Evolutionary conservation across 192 early-diverging fungal genomes (phyloP).

Genomic region (Entomortierella parvispora): DNA sequence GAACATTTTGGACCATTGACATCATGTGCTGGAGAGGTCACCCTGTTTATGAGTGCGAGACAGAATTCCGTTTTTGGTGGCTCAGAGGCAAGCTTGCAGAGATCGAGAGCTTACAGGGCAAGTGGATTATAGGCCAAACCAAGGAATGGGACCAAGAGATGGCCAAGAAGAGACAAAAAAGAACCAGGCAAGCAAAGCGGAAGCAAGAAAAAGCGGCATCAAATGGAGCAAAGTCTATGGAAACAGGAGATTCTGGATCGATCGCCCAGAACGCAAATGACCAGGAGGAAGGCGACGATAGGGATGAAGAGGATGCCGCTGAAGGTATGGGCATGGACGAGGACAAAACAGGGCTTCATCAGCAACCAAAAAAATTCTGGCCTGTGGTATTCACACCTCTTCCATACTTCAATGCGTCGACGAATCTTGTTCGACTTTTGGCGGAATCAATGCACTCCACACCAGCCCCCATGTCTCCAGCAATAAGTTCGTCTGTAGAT

Average conservation of each 20-base stretch:
- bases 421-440: constrained; percentile 33
- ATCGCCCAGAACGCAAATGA: neutral
- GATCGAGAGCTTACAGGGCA: constrained; percentile 51
- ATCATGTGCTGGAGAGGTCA: constrained; percentile 72
- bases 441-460: constrained; percentile 40
- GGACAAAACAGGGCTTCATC: neutral
- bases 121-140: constrained; percentile 36
- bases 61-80: constrained; percentile 69
- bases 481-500: neutral
- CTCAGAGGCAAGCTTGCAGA: constrained; percentile 55
- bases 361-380: constrained; percentile 30
- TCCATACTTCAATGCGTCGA: constrained; percentile 50
- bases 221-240: neutral
- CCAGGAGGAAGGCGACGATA: constrained; percentile 30
- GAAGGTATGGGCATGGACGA: constrained; percentile 35
- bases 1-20: constrained; percentile 67
- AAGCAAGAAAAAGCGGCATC: constrained; percentile 31
- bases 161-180: constrained; percentile 27
- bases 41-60: constrained; percentile 71
- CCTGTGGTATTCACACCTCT: constrained; percentile 43
- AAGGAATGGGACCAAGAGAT: constrained; percentile 33
- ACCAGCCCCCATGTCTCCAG: neutral
- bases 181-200: constrained; percentile 21
- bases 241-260: neutral
- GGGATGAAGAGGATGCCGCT: constrained; percentile 30